Conservation (phyloP, 768 basidiomycete species). For the Naematelia aurantialba region DNA sequence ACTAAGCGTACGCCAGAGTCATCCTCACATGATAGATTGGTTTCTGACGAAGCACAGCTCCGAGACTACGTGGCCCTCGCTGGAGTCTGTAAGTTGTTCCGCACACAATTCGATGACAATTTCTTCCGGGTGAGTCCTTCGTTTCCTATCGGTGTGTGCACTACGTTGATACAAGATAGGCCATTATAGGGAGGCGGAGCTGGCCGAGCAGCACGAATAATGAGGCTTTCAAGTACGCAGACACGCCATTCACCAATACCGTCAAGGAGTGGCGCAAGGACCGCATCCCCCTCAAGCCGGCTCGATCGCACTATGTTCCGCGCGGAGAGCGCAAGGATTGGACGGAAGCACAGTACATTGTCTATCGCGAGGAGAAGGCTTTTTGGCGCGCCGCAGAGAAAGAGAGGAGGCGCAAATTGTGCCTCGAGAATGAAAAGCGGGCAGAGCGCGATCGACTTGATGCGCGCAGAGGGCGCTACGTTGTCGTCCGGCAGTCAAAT, state of each 20-base stretch:
- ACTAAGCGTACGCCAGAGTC: conserved; percentile 6
- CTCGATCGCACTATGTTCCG: conserved; percentile 11
- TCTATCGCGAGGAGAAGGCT: conserved; percentile 26
- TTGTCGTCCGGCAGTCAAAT: background rate
- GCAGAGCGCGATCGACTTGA: background rate
- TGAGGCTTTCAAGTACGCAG: background rate
- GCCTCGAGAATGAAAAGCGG: background rate
- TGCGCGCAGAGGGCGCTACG: background rate
- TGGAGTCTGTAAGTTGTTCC: conserved; percentile 20
- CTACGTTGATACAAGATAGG: background rate
- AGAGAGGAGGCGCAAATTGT: background rate
- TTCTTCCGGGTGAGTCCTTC: conserved; percentile 24
- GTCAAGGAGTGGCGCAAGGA: background rate
- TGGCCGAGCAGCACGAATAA: background rate
- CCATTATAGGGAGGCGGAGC: background rate
- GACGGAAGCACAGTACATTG: conserved; percentile 20
- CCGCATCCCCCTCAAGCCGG: background rate
- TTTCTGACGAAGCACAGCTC: conserved; percentile 7
- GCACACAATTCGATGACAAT: conserved; percentile 15
- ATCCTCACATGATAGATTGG: background rate
- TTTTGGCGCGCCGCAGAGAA: background rate
- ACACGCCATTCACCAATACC: background rate
- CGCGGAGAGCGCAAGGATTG: conserved; percentile 15
- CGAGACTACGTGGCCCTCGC: conserved; percentile 31
- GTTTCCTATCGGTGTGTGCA: background rate